A percentile compares a stretch with the other conserved stretches of the same genome.
Conservation (phyloP, 169 alveolate genomes). For the Plasmodium reichenowi region DNA sequence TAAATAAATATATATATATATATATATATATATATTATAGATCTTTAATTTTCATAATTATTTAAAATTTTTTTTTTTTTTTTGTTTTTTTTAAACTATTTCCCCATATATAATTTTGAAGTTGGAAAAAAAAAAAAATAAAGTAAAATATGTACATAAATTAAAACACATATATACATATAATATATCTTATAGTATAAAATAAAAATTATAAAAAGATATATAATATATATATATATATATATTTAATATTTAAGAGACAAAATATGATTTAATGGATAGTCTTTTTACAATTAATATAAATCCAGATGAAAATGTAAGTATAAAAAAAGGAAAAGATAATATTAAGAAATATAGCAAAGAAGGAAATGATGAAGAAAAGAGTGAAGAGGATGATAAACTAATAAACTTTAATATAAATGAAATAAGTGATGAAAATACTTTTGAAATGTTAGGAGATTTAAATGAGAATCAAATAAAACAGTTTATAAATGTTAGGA, state of each 20-base stretch:
- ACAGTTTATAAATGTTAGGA: slow-evolving; percentile 52
- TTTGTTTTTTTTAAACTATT: too few relatives aligned
- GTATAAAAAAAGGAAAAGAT: slow-evolving; percentile 22
- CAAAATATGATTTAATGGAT: slow-evolving; percentile 60
- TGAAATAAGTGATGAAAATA: slow-evolving; percentile 15
- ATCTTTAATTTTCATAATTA: too few relatives aligned
- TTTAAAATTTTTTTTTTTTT: too few relatives aligned
- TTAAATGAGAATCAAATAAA: slow-evolving; percentile 30
- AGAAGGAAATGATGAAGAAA: slow-evolving; percentile 7
- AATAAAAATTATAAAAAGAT: too few relatives aligned
- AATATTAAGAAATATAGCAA: slow-evolving; percentile 1
- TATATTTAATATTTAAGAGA: background rate
- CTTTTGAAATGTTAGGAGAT: slow-evolving; percentile 35
- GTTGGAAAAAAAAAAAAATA: too few relatives aligned
- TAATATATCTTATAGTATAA: too few relatives aligned
- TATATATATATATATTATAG: too few relatives aligned
- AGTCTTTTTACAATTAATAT: slow-evolving; percentile 67
- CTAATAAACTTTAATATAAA: slow-evolving; percentile 21
- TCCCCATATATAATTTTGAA: too few relatives aligned
- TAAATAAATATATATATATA: too few relatives aligned
- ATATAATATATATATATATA: slow-evolving; percentile 3
- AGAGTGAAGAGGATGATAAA: background rate
- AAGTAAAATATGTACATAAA: too few relatives aligned
- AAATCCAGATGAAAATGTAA: slow-evolving; percentile 70
- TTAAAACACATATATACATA: too few relatives aligned